Conservation (phyloP, 371 early-diverging fungal genomes). For the Lichtheimia corymbifera region DNA sequence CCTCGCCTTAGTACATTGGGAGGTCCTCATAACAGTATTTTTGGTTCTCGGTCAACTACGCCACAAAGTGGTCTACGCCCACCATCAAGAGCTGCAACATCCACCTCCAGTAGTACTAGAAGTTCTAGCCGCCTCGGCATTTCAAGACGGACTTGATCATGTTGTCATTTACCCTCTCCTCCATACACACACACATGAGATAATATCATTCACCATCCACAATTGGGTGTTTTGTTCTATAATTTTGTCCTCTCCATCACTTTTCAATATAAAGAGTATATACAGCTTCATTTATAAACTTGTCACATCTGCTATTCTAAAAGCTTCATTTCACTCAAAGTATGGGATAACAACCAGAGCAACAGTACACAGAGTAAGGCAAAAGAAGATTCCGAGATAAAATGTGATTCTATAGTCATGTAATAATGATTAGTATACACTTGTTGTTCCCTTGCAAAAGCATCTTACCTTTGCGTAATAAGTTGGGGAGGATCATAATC, state of each 20-base stretch:
- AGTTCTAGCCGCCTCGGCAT: slow-evolving; percentile 18
- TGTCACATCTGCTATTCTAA: background rate
- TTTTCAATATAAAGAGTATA: background rate
- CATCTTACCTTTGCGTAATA: slow-evolving; percentile 17
- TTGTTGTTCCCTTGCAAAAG: background rate
- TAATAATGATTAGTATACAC: background rate
- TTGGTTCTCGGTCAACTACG: slow-evolving; percentile 4
- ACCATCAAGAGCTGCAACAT: slow-evolving; percentile 8
- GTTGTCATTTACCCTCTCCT: background rate
- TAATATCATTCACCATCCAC: too few species aligned
- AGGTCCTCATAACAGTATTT: slow-evolving; percentile 9
- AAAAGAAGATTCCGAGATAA: slow-evolving; percentile 4
- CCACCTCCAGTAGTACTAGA: slow-evolving; percentile 3
- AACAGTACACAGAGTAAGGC: slow-evolving; percentile 20
- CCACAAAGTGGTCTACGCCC: background rate
- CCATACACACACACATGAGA: too few species aligned
- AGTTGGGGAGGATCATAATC: slow-evolving; percentile 45
- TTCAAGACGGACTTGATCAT: slow-evolving; percentile 3
- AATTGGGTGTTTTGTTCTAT: too few species aligned
- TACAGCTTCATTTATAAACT: background rate
- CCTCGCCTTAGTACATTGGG: background rate
- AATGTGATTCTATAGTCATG: background rate
- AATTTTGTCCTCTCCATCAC: background rate
- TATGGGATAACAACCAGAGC: slow-evolving; percentile 24
- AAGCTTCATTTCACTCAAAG: slow-evolving; percentile 18